Evolutionary conservation across 164 flowering plant genomes (phyloP).

Genomic region (Stephania yunnanensis): DNA sequence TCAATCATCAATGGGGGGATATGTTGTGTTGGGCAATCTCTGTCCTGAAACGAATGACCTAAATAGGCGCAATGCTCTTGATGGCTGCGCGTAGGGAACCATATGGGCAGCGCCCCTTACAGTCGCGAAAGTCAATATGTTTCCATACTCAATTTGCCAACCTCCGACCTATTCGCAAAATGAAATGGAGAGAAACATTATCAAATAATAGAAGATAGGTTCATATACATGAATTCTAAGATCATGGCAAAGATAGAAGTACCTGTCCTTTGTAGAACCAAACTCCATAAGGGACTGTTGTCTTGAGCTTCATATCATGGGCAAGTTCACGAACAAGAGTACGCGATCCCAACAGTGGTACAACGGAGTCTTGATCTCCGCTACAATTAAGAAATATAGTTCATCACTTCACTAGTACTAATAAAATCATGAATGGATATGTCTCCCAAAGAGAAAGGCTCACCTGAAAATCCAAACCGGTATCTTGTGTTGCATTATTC

Average conservation of each 20-base stretch:
- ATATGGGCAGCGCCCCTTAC: slow-evolving; percentile 98
- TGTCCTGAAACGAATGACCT: slow-evolving; percentile 59
- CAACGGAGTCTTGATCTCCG: slow-evolving; percentile 96
- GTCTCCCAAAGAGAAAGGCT: slow-evolving; percentile 1
- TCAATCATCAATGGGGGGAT: slow-evolving; percentile 37
- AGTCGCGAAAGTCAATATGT: slow-evolving; percentile 78
- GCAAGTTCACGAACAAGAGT: slow-evolving; percentile 86
- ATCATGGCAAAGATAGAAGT: neutral
- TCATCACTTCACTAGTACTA: neutral
- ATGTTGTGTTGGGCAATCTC: slow-evolving; percentile 65
- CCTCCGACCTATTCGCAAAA: slow-evolving; percentile 66
- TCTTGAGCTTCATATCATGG: slow-evolving; percentile 50
- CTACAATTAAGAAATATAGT: slow-evolving; percentile 31
- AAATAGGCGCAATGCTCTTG: slow-evolving; percentile 82
- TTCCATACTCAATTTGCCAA: slow-evolving; percentile 87
- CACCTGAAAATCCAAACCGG: slow-evolving; percentile 94
- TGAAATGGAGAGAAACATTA: neutral
- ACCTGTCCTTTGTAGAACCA: slow-evolving; percentile 97
- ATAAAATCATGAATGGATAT: neutral
- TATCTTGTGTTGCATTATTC: slow-evolving; percentile 44
- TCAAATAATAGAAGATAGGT: neutral
- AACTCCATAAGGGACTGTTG: slow-evolving; percentile 84
- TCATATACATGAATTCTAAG: neutral
- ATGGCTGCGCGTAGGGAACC: slow-evolving; percentile 93
- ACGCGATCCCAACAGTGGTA: slow-evolving; percentile 82